These are phyloP conservation scores for Tolypocladium cylindrosporum DNA, from an alignment of 2,329 filamentous ascomycete species.

Conservation along the genomic window DNA sequence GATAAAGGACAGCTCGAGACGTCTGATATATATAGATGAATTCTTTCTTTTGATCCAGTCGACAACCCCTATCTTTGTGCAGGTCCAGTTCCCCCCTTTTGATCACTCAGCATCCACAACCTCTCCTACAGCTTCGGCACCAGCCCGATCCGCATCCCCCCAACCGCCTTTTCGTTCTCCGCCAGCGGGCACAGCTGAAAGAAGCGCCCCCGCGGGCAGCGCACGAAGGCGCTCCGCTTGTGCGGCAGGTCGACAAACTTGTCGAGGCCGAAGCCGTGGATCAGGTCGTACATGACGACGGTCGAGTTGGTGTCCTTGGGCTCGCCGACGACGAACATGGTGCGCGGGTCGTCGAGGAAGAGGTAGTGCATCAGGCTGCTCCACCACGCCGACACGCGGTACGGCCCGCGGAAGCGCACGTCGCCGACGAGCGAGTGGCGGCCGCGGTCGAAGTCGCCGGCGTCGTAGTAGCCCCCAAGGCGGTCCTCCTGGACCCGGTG, in stretches of 20 bases:
- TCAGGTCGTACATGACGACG: constrained; percentile 64
- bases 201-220: constrained; percentile 56
- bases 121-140: constrained; percentile 38
- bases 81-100: background rate
- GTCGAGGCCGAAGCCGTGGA: constrained; percentile 62
- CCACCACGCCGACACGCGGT: constrained; percentile 53
- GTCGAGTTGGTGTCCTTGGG: constrained; percentile 61
- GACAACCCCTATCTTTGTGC: no score
- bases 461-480: constrained; percentile 45
- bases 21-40: no score
- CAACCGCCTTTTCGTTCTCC: constrained; percentile 45
- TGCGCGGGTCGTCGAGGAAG: constrained; percentile 51
- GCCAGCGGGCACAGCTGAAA: constrained; percentile 56
- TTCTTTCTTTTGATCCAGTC: no score
- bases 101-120: no score
- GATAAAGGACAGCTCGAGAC: background rate
- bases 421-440: constrained; percentile 50
- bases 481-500: constrained; percentile 35
- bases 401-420: constrained; percentile 48
- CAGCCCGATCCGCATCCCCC: constrained; percentile 41
- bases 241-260: constrained; percentile 65
- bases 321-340: constrained; percentile 52
- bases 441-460: constrained; percentile 47
- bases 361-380: constrained; percentile 52
- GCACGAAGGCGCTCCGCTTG: constrained; percentile 59